phyloP scores from a whole-genome alignment of 345 rosid species.

The Alliaria petiolata region DNA sequence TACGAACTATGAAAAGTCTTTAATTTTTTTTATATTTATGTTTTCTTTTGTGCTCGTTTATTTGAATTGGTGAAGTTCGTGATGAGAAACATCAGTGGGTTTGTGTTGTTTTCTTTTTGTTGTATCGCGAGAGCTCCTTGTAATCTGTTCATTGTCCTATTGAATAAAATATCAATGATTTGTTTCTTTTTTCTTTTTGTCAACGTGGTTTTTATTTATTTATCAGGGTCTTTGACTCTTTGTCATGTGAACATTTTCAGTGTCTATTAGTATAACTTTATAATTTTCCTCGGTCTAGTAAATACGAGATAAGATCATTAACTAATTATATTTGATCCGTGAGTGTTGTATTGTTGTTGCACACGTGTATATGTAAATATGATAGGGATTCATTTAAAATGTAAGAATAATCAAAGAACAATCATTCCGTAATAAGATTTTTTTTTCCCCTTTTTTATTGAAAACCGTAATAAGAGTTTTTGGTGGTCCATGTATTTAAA shows the following conservation, averaged over 20 bases:
- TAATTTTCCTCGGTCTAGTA: neutral
- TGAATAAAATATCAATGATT: constrained; percentile 11
- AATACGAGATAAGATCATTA: constrained; percentile 4
- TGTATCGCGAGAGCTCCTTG: constrained; percentile 4
- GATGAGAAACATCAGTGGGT: neutral
- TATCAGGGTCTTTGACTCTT: too few relatives aligned
- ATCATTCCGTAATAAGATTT: too few relatives aligned
- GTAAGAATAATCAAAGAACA: too few relatives aligned
- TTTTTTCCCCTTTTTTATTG: too few relatives aligned
- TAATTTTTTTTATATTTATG: neutral
- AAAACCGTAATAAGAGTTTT: too few relatives aligned
- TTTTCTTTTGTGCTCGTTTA: neutral
- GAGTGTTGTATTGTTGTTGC: too few relatives aligned
- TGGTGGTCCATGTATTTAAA: too few relatives aligned
- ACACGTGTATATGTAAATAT: too few relatives aligned
- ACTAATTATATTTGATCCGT: too few relatives aligned
- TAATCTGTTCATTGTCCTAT: constrained; percentile 6
- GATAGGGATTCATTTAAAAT: too few relatives aligned
- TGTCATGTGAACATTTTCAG: neutral
- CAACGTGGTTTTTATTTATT: neutral
- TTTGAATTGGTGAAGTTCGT: neutral
- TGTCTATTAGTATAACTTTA: neutral
- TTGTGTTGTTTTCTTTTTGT: constrained; percentile 13
- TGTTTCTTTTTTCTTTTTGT: neutral
- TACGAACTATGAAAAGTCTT: neutral